Evolutionary conservation across 768 basidiomycete genomes (phyloP).

Genomic region (Cystobasidium tubakii): DNA sequence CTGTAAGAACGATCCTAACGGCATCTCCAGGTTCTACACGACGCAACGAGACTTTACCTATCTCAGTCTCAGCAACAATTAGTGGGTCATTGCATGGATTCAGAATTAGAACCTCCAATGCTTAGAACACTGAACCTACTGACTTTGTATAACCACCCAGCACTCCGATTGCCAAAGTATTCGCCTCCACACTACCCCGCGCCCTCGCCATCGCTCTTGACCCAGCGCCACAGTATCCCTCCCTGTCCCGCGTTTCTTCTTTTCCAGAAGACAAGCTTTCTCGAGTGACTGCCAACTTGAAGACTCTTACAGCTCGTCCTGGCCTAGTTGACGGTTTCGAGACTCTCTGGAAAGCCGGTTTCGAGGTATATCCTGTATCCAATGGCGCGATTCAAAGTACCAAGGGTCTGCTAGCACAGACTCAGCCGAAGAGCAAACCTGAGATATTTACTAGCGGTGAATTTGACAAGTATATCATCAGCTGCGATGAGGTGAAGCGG

Average conservation of each 20-base stretch:
- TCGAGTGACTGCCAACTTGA: slow-evolving; percentile 4
- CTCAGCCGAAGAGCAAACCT: slow-evolving; percentile 14
- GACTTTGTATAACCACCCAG: background rate
- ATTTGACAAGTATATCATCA: slow-evolving; percentile 35
- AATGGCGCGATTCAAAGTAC: slow-evolving; percentile 37
- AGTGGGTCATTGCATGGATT: background rate
- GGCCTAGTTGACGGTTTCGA: slow-evolving; percentile 35
- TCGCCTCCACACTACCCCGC: slow-evolving; percentile 32
- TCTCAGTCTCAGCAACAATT: background rate
- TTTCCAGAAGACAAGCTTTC: slow-evolving; percentile 25
- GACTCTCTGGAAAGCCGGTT: slow-evolving; percentile 26
- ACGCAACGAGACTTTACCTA: slow-evolving; percentile 28
- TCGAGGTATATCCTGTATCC: slow-evolving; percentile 35
- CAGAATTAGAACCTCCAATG: too few relatives aligned
- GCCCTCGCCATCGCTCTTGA: slow-evolving; percentile 34
- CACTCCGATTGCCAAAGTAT: slow-evolving; percentile 32
- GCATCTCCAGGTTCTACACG: slow-evolving; percentile 21
- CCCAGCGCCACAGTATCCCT: slow-evolving; percentile 32
- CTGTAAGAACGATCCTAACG: background rate
- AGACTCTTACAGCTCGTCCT: slow-evolving; percentile 21
- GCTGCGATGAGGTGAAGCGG: slow-evolving; percentile 35
- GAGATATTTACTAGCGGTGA: slow-evolving; percentile 18
- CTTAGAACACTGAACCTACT: background rate
- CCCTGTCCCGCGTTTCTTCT: slow-evolving; percentile 14
- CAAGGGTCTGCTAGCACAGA: slow-evolving; percentile 1